Evolutionary conservation across 108 stramenopile species (phyloP).

Genomic region (Skeletonema tropicum): DNA sequence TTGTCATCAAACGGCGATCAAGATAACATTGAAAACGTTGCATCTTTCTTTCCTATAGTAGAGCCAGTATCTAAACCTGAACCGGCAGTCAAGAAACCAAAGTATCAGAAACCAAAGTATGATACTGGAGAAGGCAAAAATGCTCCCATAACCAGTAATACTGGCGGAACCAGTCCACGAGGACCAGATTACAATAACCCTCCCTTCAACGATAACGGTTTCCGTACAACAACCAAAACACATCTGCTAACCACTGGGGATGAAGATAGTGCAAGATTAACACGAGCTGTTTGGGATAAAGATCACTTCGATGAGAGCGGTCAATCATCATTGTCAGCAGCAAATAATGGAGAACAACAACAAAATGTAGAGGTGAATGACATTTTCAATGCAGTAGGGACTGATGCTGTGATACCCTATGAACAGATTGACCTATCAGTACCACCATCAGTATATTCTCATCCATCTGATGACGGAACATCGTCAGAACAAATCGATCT

Average conservation of each 20-base stretch:
- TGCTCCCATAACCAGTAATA: conserved; percentile 29
- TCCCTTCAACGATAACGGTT: conserved; percentile 11
- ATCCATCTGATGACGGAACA: conserved; percentile 3
- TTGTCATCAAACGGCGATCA: conserved; percentile 6
- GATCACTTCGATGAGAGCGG: conserved; percentile 47
- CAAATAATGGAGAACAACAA: conserved; percentile 1
- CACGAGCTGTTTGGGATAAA: conserved; percentile 67
- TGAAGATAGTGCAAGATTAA: conserved; percentile 46
- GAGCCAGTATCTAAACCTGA: conserved; percentile 20
- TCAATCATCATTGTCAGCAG: conserved; percentile 3
- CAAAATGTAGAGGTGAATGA: not conserved
- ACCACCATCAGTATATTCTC: conserved; percentile 60
- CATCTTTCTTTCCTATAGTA: conserved; percentile 1
- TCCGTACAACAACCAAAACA: conserved; percentile 17
- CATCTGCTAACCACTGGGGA: conserved; percentile 16
- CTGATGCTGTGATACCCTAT: conserved; percentile 13
- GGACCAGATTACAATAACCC: not conserved
- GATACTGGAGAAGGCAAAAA: conserved; percentile 53
- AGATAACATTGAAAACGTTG: conserved; percentile 6
- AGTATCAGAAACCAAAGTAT: conserved; percentile 34
- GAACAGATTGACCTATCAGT: conserved; percentile 66
- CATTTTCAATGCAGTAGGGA: conserved; percentile 1
- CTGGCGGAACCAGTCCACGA: not conserved
- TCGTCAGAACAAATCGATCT: conserved; percentile 44
- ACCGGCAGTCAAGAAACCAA: conserved; percentile 2